Evolutionary conservation across 1,139 yeast species (phyloP), one percentile per base, ranked within the genome.

Genomic region (Diutina sp.): DNA sequence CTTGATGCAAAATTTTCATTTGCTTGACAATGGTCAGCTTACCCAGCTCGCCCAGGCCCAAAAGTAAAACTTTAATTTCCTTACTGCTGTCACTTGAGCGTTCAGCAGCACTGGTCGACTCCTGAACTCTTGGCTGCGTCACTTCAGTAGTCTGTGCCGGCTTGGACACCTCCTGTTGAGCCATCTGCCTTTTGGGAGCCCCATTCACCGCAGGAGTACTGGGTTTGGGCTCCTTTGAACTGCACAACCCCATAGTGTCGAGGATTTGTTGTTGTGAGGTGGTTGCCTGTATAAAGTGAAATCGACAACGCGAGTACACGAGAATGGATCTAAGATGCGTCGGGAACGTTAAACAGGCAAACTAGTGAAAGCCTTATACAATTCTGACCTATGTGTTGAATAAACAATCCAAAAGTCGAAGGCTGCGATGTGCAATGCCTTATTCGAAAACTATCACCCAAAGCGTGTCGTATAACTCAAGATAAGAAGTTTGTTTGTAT

Each of bases 11-110:
- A 56, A 86, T 85, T 66, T 85, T 86, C 74, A 86, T 78, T 67
- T 86, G 93, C 65, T 85, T 87, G 55, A 86, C 79, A 55, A 86
- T 82, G 5, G 93, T 86, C 3, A 90, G 84, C 64, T 86, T 86
- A 16, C 93, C 93, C 63, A 87, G 80, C 65, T 87, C 95, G 30
- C 93, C 95, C 0, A 91, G 83, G 7, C 95, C 95, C 56, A 87
- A 70, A 51, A 87, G 71, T 46, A 87, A 70, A 51, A 85, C 82
- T 65, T 86, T 86, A 44, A 84, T 80, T 60, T 80, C 83, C n/a
- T 29, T 29, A 6, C 35, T 25, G 38, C 18, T 18, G 18, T 30
- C 53, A 11, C 14, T 35, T 35, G 41, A 9, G 41, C n/a, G 14
- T 9, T 35, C 41, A 8, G 41, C 14, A n/a, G 41, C n/a, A 11